Evolutionary conservation across 1,284 basidiomycete genomes (phyloP).

Genomic region (Inonotus obliquus): DNA sequence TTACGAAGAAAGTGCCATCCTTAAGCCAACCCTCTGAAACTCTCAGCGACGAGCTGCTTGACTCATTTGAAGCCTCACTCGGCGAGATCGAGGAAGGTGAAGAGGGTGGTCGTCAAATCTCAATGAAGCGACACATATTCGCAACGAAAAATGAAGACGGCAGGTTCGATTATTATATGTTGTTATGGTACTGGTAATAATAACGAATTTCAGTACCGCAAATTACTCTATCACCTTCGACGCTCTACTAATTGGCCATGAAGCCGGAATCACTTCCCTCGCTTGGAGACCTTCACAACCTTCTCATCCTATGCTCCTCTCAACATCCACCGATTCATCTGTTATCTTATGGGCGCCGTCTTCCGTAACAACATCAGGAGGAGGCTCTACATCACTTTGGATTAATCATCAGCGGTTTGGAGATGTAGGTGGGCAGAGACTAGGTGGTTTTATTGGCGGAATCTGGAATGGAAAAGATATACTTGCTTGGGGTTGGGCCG

Average conservation of each 20-base stretch:
- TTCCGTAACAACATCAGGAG: constrained; percentile 35
- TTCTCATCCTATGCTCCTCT: constrained; percentile 58
- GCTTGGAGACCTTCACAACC: constrained; percentile 59
- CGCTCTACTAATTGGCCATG: constrained; percentile 88
- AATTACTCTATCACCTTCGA: constrained; percentile 83
- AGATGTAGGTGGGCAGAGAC: constrained; percentile 82
- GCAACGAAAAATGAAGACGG: constrained; percentile 50
- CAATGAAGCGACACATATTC: constrained; percentile 76
- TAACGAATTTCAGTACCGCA: constrained; percentile 36
- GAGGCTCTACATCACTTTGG: constrained; percentile 69
- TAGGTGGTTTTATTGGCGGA: constrained; percentile 88
- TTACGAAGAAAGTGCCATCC: constrained; percentile 26
- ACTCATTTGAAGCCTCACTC: constrained; percentile 83
- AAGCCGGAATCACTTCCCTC: constrained; percentile 84
- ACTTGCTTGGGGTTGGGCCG: constrained; percentile 87
- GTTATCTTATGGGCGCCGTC: constrained; percentile 89
- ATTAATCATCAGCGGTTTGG: constrained; percentile 87
- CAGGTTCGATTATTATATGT: constrained; percentile 36
- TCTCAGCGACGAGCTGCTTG: constrained; percentile 69
- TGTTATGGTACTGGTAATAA: not conserved
- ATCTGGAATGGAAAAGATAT: constrained; percentile 73
- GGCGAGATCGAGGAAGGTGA: constrained; percentile 57
- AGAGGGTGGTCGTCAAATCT: constrained; percentile 76
- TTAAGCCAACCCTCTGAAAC: constrained; percentile 24
- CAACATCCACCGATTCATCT: constrained; percentile 89